These are phyloP conservation scores for Ilyonectria destructans DNA, from an alignment of 2,329 filamentous ascomycete genomes.

Conservation along the genomic window DNA sequence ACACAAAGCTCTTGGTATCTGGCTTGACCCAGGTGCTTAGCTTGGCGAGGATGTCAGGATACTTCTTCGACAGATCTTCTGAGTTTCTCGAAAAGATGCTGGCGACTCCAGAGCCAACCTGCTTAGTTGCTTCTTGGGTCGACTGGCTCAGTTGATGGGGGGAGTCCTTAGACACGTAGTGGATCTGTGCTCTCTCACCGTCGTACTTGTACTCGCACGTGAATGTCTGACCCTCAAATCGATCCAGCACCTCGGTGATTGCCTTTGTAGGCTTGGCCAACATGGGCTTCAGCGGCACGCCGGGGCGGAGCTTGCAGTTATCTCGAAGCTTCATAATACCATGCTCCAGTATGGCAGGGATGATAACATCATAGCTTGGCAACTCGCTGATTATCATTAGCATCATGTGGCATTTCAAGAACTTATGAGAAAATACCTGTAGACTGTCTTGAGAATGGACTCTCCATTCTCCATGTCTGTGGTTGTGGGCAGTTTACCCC, in stretches of 20 bases:
- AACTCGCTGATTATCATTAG: slow-evolving; percentile 79
- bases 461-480: slow-evolving; percentile 88
- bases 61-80: slow-evolving; percentile 97
- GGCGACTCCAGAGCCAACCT: slow-evolving; percentile 81
- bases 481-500: slow-evolving; percentile 80
- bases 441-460: slow-evolving; percentile 89
- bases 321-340: slow-evolving; percentile 88
- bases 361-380: slow-evolving; percentile 94
- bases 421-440: slow-evolving; percentile 71
- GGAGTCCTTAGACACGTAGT: slow-evolving; percentile 91
- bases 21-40: slow-evolving; percentile 91
- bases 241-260: slow-evolving; percentile 96
- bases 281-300: slow-evolving; percentile 98
- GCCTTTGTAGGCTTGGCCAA: slow-evolving; percentile 98
- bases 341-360: slow-evolving; percentile 89
- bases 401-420: neutral
- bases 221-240: slow-evolving; percentile 95
- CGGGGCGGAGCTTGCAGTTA: slow-evolving; percentile 91
- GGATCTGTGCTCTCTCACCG: slow-evolving; percentile 97
- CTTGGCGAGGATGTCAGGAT: slow-evolving; percentile 93
- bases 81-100: slow-evolving; percentile 98
- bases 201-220: slow-evolving; percentile 99
- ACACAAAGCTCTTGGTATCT: slow-evolving; percentile 93
- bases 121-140: slow-evolving; percentile 73
- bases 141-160: slow-evolving; percentile 78